phyloP scores from a whole-genome alignment of 495 filamentous ascomycete genomes.

The Ascodesmis nigricans region DNA sequence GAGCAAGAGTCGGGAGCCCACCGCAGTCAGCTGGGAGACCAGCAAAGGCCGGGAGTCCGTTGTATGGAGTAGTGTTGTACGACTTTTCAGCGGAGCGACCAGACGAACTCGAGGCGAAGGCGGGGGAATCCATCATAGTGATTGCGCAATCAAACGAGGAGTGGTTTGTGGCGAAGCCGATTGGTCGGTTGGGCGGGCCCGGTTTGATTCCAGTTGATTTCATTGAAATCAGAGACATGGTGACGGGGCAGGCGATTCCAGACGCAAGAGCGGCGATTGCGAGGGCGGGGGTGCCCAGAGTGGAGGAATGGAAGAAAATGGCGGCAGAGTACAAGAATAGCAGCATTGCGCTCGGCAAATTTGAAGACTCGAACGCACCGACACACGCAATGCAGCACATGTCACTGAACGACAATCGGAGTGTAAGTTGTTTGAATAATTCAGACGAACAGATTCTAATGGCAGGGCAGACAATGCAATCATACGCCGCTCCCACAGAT shows the following conservation, averaged over 20 bases:
- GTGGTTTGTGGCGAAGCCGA: slow-evolving; percentile 98
- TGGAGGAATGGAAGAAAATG: slow-evolving; percentile 99
- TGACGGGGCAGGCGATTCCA: slow-evolving; percentile 53
- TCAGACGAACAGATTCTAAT: no score
- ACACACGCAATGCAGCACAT: slow-evolving; percentile 13
- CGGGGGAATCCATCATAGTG: slow-evolving; percentile 89
- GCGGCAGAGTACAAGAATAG: slow-evolving; percentile 97
- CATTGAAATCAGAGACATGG: slow-evolving; percentile 90
- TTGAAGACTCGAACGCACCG: slow-evolving; percentile 34
- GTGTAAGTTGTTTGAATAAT: no score
- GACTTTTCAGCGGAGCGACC: slow-evolving; percentile 90
- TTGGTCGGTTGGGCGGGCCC: slow-evolving; percentile 78
- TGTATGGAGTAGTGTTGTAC: slow-evolving; percentile 91
- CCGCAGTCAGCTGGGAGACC: slow-evolving; percentile 24
- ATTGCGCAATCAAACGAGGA: slow-evolving; percentile 98
- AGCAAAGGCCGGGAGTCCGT: slow-evolving; percentile 59
- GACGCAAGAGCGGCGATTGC: slow-evolving; percentile 74
- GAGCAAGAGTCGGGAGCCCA: slow-evolving; percentile 7
- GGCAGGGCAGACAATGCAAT: slow-evolving; percentile 11
- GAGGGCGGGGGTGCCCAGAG: slow-evolving; percentile 80
- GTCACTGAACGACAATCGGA: slow-evolving; percentile 10
- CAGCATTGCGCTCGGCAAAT: slow-evolving; percentile 83
- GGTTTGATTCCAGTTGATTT: slow-evolving; percentile 93
- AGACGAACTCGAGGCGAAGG: slow-evolving; percentile 85
- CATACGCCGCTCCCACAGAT: no score